phyloP scores from a whole-genome alignment of 768 basidiomycete genomes.

The Pholiota conissans region DNA sequence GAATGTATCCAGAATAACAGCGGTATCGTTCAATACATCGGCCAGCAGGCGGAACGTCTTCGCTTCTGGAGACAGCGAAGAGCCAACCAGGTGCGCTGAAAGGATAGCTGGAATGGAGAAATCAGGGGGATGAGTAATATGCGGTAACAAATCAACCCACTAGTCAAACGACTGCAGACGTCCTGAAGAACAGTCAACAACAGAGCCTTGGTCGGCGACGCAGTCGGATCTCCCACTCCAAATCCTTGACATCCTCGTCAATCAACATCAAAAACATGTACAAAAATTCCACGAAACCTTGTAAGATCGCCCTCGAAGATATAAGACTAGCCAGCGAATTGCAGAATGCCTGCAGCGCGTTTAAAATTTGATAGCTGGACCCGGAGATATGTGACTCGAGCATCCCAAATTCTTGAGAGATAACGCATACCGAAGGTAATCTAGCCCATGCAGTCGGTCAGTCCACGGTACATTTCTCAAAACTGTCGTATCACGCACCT shows the following conservation, averaged over 20 bases:
- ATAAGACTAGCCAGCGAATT: slow-evolving; percentile 63
- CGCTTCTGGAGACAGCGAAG: slow-evolving; percentile 66
- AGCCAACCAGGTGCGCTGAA: slow-evolving; percentile 61
- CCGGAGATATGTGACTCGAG: slow-evolving; percentile 8
- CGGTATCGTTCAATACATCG: slow-evolving; percentile 63
- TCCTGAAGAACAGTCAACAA: slow-evolving; percentile 69
- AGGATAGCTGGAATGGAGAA: slow-evolving; percentile 49
- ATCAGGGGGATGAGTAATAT: neutral
- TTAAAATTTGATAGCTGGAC: slow-evolving; percentile 64
- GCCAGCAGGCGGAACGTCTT: slow-evolving; percentile 70
- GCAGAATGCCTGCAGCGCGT: slow-evolving; percentile 69
- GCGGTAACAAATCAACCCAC: slow-evolving; percentile 33
- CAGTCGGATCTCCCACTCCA: slow-evolving; percentile 69
- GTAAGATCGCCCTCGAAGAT: slow-evolving; percentile 65
- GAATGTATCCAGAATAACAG: slow-evolving; percentile 58
- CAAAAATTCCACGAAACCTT: slow-evolving; percentile 40
- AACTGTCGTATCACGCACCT: slow-evolving; percentile 32
- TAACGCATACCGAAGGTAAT: slow-evolving; percentile 51
- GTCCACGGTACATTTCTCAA: neutral
- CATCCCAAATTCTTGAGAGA: neutral
- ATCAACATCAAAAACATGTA: neutral
- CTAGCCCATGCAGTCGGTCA: slow-evolving; percentile 28
- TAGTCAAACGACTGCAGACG: slow-evolving; percentile 60
- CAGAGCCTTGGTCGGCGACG: slow-evolving; percentile 65
- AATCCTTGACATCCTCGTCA: slow-evolving; percentile 39